Conservation (phyloP, 768 basidiomycete genomes). For the Xerocomellus intermedius region DNA sequence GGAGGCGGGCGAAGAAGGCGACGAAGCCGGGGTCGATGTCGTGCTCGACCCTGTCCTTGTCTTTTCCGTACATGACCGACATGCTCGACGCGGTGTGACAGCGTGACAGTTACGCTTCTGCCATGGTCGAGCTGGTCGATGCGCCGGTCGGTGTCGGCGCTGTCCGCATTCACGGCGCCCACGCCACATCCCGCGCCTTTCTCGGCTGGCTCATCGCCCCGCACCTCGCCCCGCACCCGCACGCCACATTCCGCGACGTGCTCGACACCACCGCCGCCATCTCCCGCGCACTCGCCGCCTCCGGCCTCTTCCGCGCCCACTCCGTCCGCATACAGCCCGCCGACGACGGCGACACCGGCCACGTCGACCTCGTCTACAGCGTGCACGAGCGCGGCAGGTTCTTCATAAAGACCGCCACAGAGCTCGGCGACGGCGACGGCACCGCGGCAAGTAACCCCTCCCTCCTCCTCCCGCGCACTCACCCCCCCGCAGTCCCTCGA, state of each 20-base stretch:
- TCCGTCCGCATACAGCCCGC: constrained; percentile 62
- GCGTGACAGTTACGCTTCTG: constrained; percentile 15
- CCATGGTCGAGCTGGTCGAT: constrained; percentile 39
- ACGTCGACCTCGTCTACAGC: constrained; percentile 79
- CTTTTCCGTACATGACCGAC: constrained; percentile 65
- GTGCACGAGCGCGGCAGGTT: constrained; percentile 74
- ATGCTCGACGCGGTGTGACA: constrained; percentile 35
- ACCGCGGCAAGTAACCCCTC: constrained; percentile 65
- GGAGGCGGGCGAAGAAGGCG: constrained; percentile 61
- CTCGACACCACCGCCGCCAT: constrained; percentile 70
- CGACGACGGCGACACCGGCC: constrained; percentile 50
- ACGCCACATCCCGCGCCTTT: constrained; percentile 74
- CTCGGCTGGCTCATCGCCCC: constrained; percentile 78
- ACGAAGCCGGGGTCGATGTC: constrained; percentile 70
- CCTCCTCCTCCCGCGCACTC: background rate
- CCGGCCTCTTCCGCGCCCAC: constrained; percentile 75
- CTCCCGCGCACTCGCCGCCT: constrained; percentile 60
- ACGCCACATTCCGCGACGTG: constrained; percentile 55
- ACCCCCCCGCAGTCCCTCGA: constrained; percentile 58
- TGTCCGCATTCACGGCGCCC: constrained; percentile 79
- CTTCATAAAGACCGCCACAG: constrained; percentile 80
- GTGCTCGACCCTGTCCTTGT: constrained; percentile 59
- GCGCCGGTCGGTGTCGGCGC: constrained; percentile 67
- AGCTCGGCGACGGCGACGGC: constrained; percentile 91
- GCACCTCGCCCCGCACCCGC: constrained; percentile 35